phyloP scores from a whole-genome alignment of 352 stramenopile genomes.

The Hyaloperonospora brassicae region DNA sequence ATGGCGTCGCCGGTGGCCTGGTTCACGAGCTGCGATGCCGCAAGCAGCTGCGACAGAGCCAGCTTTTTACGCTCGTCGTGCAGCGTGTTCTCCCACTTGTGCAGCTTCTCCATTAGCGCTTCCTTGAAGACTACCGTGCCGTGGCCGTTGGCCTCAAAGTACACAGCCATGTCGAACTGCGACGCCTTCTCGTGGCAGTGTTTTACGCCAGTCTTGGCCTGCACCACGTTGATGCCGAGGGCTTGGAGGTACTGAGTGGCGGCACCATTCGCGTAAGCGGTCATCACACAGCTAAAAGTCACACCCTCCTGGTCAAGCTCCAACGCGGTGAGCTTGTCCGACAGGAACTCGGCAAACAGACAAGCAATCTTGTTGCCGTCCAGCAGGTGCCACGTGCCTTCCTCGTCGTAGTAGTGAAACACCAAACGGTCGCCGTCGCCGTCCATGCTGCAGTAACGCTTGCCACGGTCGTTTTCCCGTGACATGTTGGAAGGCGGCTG shows the following conservation, averaged over 20 bases:
- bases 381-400: constrained; percentile 79
- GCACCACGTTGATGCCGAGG: constrained; percentile 59
- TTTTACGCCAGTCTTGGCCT: constrained; percentile 98
- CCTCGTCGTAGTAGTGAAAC: constrained; percentile 90
- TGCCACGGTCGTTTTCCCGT: constrained; percentile 55
- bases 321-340: constrained; percentile 81
- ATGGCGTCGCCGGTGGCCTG: constrained; percentile 97
- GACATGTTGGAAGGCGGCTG: constrained; percentile 62
- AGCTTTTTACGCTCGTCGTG: constrained; percentile 76
- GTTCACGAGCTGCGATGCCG: constrained; percentile 90
- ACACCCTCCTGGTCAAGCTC: constrained; percentile 68
- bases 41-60: constrained; percentile 75
- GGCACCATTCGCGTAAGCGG: constrained; percentile 98
- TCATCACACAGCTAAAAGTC: constrained; percentile 95
- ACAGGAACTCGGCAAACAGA: constrained; percentile 92
- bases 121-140: constrained; percentile 96
- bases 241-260: constrained; percentile 86
- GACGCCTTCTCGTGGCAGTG: constrained; percentile 93
- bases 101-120: constrained; percentile 73
- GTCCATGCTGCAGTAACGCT: constrained; percentile 91
- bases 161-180: constrained; percentile 96
- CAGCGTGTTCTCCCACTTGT: constrained; percentile 68
- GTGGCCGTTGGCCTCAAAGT: constrained; percentile 99
- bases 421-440: constrained; percentile 98
- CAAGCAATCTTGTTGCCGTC: constrained; percentile 98